Evolutionary conservation across 2,329 filamentous ascomycete species (phyloP), one percentile per base, ranked within the genome.

Genomic region (Fusarium papillatum): DNA sequence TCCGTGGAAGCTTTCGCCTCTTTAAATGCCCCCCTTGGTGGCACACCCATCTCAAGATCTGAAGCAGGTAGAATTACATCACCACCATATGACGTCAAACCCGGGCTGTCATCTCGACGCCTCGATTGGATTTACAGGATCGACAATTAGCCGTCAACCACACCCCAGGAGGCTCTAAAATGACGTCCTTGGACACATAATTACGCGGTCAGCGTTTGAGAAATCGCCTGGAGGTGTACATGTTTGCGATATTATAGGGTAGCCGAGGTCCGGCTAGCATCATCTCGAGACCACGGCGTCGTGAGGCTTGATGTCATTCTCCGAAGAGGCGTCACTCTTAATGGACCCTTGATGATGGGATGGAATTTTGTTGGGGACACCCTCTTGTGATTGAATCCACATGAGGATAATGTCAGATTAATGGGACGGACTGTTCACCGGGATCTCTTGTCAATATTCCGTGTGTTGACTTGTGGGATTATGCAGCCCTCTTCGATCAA

Each of bases 11-110:
- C n/a, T 24, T 55, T 46, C 19, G 22, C 26, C 65, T 60, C 41
- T 69, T 75, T 75, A 75, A 77, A 66, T 73, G 10, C 31, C 63
- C 29, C 22, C 22, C 22, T 64, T 55, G 5, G 14, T 43, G 31
- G 59, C 63, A 26, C 36, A 26, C 36, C 29, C 36, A 50, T 64
- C 74, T 70, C 69, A 19, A 68, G 71, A 77, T 77, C 55, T 75
- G 65, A 69, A 66, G 71, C 66, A 29, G 61, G 65, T 62, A 36
- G 64, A 64, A 64, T 71, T 64, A 66, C 60, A 69, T 73, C 62
- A 66, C 48, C n/a, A 7, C 48, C n/a, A 7, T 26, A 79, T 80
- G 78, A 79, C 78, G 78, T 79, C 78, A 79, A 78, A 57, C 22
- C 7, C 50, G 55, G 50, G 50, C 38, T 53, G 71, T 72, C 69